These are phyloP conservation scores for Lachnellula hyalina DNA, from an alignment of 2,329 filamentous ascomycete genomes.

Conservation along the genomic window DNA sequence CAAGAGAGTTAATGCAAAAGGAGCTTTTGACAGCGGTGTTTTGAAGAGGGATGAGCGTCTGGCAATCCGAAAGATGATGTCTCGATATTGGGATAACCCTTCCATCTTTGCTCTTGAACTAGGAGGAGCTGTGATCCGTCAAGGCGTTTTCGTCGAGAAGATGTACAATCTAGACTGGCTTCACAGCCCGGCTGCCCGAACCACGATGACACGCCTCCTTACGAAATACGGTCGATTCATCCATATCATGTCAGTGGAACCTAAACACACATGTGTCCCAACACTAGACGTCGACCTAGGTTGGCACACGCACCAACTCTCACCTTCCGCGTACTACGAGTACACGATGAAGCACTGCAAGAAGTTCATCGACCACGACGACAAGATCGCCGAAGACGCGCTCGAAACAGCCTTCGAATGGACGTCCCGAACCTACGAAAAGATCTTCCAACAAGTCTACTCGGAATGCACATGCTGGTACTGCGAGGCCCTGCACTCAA, in stretches of 20 bases:
- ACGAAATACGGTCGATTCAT: conserved; percentile 62
- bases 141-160: conserved; percentile 63
- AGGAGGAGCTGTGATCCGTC: conserved; percentile 58
- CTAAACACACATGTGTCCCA: conserved; percentile 52
- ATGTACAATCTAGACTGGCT: conserved; percentile 76
- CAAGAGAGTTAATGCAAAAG: conserved; percentile 35
- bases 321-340: conserved; percentile 55
- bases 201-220: conserved; percentile 61
- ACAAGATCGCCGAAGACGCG: conserved; percentile 68
- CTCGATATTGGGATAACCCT: conserved; percentile 64
- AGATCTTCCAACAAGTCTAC: conserved; percentile 60
- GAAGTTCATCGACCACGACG: conserved; percentile 74
- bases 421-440: conserved; percentile 67
- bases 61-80: conserved; percentile 62
- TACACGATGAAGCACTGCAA: conserved; percentile 45
- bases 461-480: conserved; percentile 80
- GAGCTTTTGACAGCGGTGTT: conserved; percentile 19
- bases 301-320: conserved; percentile 76
- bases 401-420: conserved; percentile 64
- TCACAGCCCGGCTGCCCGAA: conserved; percentile 58
- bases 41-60: conserved; percentile 33
- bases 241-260: conserved; percentile 47
- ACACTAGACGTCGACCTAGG: conserved; percentile 71
- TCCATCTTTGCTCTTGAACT: conserved; percentile 61
- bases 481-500: conserved; percentile 63